Evolutionary conservation across 371 early-diverging fungal species (phyloP), one percentile per base, ranked within the genome.

Genomic region (Zancudomyces culisetae): DNA sequence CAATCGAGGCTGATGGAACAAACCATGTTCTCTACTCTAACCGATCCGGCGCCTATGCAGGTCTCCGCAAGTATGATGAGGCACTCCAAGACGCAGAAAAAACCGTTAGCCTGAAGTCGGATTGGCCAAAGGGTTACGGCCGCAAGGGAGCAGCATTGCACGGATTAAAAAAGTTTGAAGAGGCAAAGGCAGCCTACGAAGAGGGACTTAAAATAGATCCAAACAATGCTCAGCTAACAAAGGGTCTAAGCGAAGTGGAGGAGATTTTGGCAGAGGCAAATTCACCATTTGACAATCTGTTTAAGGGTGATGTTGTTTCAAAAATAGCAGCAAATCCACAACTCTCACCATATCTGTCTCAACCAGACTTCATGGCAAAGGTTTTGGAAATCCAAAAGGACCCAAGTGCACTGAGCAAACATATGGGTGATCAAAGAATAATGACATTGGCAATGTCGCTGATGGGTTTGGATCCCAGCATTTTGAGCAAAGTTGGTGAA

Each of bases 11-110:
- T 19, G 93, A 88, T 51, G 70, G 86, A 15, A 57, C 64, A 22
- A 93, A 90, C 75, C 87, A 89, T 59, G 85, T 90, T 30, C 71
- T 90, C 29, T 90, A 79, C 64, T 87, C 88, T 2, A 90, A 90
- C 74, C 75, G 88, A 52, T 87, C 90, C 8, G 90, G 87, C 15
- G 67, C 79, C 46, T 83, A 83, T 56, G 72, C 88, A 40, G 77
- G 78, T 49, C 63, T 77, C 51, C 79, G 78, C 57, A 56, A 82
- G 49, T 89, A 79, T 58, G 60, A 70, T n/a, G 64, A 74, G 51
- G 90, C 89, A 1, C 66, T 87, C 45, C 62, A 68, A 53, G 90
- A 90, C 64, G 90, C 85, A 22, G 78, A 84, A 30, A 81, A 87
- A 67, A 79, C 86, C 21, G 70, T 86, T 21, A 66, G 74, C 55